Evolutionary conservation across 1,284 basidiomycete species (phyloP).

Genomic region (Pseudozyma flocculosa): DNA sequence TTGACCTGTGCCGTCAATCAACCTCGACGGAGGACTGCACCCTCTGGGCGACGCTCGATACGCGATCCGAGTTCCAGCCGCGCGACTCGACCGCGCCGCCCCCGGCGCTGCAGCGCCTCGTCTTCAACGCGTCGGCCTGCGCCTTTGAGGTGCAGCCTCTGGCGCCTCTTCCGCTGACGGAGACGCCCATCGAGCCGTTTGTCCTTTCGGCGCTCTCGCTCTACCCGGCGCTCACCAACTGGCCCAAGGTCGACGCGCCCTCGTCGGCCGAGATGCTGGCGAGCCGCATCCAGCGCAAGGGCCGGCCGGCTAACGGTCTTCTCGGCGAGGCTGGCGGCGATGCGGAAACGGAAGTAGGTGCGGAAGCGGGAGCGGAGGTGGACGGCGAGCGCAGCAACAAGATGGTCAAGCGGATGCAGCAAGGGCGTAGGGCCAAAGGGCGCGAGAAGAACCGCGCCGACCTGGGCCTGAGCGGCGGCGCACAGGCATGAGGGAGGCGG

Average conservation of each 20-base stretch:
- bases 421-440: conserved; percentile 41
- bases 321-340: conserved; percentile 1
- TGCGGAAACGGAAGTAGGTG: neutral
- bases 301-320: conserved; percentile 26
- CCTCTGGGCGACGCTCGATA: conserved; percentile 24
- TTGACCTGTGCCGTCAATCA: conserved; percentile 17
- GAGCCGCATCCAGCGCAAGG: conserved; percentile 22
- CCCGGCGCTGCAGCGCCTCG: neutral
- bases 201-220: conserved; percentile 13
- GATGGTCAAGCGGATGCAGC: conserved; percentile 44
- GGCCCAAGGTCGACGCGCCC: conserved; percentile 44
- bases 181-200: neutral
- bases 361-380: conserved; percentile 9
- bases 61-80: conserved; percentile 19
- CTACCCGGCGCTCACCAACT: conserved; percentile 42
- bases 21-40: neutral
- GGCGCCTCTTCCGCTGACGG: neutral
- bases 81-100: neutral
- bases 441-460: conserved; percentile 41
- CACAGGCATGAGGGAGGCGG: too few relatives aligned
- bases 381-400: conserved; percentile 26
- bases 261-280: conserved; percentile 40
- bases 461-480: conserved; percentile 23
- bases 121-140: neutral
- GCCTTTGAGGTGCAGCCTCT: neutral